These are phyloP conservation scores for Rosa chinensis DNA, from an alignment of 306 rosid genomes.

Conservation along the genomic window DNA sequence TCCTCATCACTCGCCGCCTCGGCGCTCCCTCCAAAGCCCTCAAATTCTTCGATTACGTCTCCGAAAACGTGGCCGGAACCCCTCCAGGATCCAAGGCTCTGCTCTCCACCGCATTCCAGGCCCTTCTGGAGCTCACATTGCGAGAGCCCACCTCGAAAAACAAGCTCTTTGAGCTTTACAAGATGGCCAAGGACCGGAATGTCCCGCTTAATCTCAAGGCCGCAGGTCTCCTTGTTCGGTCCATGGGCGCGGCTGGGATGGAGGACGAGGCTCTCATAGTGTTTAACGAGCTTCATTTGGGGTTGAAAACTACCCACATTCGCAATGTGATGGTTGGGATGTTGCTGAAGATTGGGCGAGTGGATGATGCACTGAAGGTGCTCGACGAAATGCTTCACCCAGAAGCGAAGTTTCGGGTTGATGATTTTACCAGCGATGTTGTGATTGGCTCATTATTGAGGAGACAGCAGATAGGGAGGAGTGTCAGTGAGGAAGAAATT, in stretches of 20 bases:
- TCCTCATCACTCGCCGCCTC: slow-evolving; percentile 45
- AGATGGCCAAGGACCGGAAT: slow-evolving; percentile 25
- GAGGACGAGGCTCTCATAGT: slow-evolving; percentile 42
- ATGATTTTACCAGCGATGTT: slow-evolving; percentile 41
- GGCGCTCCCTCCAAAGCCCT: slow-evolving; percentile 31
- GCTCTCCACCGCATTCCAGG: slow-evolving; percentile 48
- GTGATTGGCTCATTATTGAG: slow-evolving; percentile 44
- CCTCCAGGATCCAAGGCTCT: neutral
- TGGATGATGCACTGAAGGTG: slow-evolving; percentile 45
- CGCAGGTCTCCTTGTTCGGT: slow-evolving; percentile 37
- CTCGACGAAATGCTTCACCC: slow-evolving; percentile 73
- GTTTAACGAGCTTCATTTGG: slow-evolving; percentile 39
- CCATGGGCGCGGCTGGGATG: slow-evolving; percentile 47
- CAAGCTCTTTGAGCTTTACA: slow-evolving; percentile 41
- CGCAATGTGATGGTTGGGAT: slow-evolving; percentile 40
- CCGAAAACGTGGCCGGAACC: neutral
- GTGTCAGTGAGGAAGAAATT: slow-evolving; percentile 43
- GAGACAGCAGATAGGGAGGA: slow-evolving; percentile 31
- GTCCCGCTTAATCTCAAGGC: slow-evolving; percentile 35
- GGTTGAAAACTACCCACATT: slow-evolving; percentile 39
- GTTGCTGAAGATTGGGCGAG: slow-evolving; percentile 41
- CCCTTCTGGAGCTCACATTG: slow-evolving; percentile 45
- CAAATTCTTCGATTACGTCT: slow-evolving; percentile 31
- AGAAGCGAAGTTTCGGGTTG: slow-evolving; percentile 34
- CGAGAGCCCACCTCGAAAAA: slow-evolving; percentile 38